Conservation (phyloP, 495 filamentous ascomycete species). For the Aspergillus nanangensis region DNA sequence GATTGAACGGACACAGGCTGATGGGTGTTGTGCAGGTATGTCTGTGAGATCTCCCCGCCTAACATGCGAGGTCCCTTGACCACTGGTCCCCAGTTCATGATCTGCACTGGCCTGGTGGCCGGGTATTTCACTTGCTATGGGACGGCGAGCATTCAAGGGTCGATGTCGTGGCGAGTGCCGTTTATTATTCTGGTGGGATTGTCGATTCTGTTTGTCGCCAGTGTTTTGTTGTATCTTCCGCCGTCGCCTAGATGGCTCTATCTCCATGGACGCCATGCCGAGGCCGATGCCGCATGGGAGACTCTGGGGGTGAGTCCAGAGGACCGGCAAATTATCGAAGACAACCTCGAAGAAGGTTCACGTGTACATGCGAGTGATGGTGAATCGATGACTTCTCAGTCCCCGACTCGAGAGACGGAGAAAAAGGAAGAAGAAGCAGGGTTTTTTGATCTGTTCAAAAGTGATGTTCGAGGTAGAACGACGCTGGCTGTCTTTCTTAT, state of each 20-base stretch:
- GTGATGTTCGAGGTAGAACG: conserved; percentile 28
- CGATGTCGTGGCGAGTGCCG: conserved; percentile 52
- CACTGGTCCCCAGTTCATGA: conserved; percentile 48
- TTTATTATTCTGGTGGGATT: conserved; percentile 39
- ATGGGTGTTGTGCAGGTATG: no score
- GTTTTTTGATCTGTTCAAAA: conserved; percentile 26
- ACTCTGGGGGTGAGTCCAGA: conserved; percentile 38
- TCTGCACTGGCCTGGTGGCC: conserved; percentile 39
- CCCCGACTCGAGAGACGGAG: conserved; percentile 1
- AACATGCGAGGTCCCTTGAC: conserved; percentile 44
- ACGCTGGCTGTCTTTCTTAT: conserved; percentile 35
- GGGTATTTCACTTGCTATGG: conserved; percentile 61
- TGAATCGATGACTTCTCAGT: neutral
- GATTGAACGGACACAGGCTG: no score
- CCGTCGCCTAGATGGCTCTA: conserved; percentile 43
- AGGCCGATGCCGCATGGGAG: conserved; percentile 33
- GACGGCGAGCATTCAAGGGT: conserved; percentile 38
- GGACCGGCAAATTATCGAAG: conserved; percentile 46
- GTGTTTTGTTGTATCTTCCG: conserved; percentile 32
- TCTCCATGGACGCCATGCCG: conserved; percentile 23
- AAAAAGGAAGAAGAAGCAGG: no score
- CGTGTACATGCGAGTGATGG: conserved; percentile 13
- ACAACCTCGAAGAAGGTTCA: no score
- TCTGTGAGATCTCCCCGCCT: conserved; percentile 56
- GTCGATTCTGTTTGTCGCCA: conserved; percentile 28